Conservation (phyloP, 2,329 filamentous ascomycete species). For the Tolypocladium ovalisporum region DNA sequence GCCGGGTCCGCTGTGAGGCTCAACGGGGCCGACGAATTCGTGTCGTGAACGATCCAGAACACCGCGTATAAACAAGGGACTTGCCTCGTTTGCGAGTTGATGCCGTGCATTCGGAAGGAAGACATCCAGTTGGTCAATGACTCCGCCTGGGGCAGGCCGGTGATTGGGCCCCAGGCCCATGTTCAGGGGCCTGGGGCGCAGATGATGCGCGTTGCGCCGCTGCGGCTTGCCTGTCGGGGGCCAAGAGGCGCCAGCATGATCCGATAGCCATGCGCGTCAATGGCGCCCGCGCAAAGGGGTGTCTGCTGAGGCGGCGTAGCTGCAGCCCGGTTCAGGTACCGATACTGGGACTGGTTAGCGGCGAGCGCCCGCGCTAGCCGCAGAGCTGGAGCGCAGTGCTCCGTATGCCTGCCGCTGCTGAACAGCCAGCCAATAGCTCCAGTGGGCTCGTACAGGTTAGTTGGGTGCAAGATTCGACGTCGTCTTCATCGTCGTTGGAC, state of each 20-base stretch:
- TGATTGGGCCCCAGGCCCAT: not conserved
- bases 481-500: not conserved
- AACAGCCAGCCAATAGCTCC: not conserved
- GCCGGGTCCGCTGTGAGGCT: not conserved
- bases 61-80: too few relatives aligned
- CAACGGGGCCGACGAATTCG: not conserved
- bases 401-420: not conserved
- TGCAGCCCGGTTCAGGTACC: not conserved
- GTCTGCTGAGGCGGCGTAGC: not conserved
- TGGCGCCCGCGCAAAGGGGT: slow-evolving; percentile 1
- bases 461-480: not conserved
- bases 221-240: not conserved
- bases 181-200: not conserved
- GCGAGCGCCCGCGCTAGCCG: not conserved
- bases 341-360: not conserved
- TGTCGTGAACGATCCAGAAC: not conserved
- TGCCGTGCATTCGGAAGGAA: not conserved
- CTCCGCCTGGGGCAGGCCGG: not conserved
- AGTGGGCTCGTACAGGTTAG: not conserved
- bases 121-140: not conserved
- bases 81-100: too few relatives aligned
- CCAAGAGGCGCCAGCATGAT: slow-evolving; percentile 2
- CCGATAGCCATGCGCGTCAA: slow-evolving; percentile 7
- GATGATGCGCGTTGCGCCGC: not conserved
- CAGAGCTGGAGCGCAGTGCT: not conserved